Evolutionary conservation across 176 grass and related monocot species (phyloP).

Genomic region (Triticum aestivum): IWGSC_CS_RefSeq_v2.1 NC_057809.1:555219933-555220432

Average conservation of each 20-base stretch:
- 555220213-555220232: constrained; percentile 70
- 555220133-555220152: constrained; percentile 55
- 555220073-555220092: constrained; percentile 92
- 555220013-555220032: constrained; percentile 78
- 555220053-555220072: constrained; percentile 77
- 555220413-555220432: constrained; percentile 68
- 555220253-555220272: constrained; percentile 81
- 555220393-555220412: constrained; percentile 74
- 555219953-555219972: constrained; percentile 79
- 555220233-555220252: constrained; percentile 64
- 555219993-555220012: constrained; percentile 57
- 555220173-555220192: constrained; percentile 70
- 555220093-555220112: constrained; percentile 51
- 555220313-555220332: not conserved
- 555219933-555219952: constrained; percentile 96
- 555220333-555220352: too few relatives aligned
- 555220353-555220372: not conserved
- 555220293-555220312: constrained; percentile 68
- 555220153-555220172: constrained; percentile 81
- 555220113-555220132: constrained; percentile 87
- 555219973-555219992: constrained; percentile 66
- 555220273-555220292: constrained; percentile 82
- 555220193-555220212: constrained; percentile 90
- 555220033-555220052: constrained; percentile 77
- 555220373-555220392: constrained; percentile 66